These are phyloP conservation scores for Saitozyma podzolica DNA, from an alignment of 768 basidiomycete genomes.

Conservation along the genomic window DNA sequence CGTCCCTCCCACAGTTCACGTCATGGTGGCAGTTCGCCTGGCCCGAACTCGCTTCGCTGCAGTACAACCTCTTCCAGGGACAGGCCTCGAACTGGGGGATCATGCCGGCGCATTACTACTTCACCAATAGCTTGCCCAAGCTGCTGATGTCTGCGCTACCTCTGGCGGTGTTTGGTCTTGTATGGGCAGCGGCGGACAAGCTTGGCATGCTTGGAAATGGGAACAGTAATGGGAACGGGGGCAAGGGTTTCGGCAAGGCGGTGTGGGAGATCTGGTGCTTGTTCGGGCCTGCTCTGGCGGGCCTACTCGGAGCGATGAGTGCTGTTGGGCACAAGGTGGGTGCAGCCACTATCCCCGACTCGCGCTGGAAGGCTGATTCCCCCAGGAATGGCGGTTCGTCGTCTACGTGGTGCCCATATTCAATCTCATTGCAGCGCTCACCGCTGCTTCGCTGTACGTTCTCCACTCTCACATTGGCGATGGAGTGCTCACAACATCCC, in stretches of 20 bases:
- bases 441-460: constrained; percentile 67
- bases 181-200: background rate
- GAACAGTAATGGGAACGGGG: background rate
- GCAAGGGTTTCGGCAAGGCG: background rate
- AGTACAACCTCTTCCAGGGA: constrained; percentile 83
- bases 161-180: constrained; percentile 59
- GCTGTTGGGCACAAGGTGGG: constrained; percentile 72
- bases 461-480: background rate
- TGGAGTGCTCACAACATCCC: background rate
- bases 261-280: constrained; percentile 13
- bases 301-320: constrained; percentile 60
- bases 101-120: constrained; percentile 31
- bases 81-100: constrained; percentile 93
- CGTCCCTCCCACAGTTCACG: constrained; percentile 51
- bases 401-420: constrained; percentile 79
- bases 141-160: constrained; percentile 66
- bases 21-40: constrained; percentile 60
- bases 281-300: constrained; percentile 21
- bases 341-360: background rate
- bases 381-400: constrained; percentile 87
- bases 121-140: constrained; percentile 59
- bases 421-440: constrained; percentile 75
- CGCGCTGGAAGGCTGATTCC: background rate
- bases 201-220: background rate
- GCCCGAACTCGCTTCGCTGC: constrained; percentile 78